These are phyloP conservation scores for Sphagnum magellanicum DNA, from an alignment of 228 moss, liverwort and hornwort genomes.

Conservation along the genomic window DNA sequence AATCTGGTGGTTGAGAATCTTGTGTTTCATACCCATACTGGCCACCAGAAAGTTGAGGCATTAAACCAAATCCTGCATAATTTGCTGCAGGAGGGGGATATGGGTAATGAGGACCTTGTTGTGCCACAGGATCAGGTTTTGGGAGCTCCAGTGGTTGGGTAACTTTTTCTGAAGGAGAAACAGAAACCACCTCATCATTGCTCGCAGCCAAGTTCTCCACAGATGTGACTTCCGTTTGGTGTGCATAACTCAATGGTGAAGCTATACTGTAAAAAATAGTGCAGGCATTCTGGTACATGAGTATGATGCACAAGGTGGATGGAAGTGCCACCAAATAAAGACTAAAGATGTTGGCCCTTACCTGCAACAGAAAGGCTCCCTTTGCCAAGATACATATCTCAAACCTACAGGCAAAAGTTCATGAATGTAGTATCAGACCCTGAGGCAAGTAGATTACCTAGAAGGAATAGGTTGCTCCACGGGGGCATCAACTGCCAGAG, in stretches of 20 bases:
- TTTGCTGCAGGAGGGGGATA: conserved; percentile 59
- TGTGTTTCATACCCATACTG: conserved; percentile 77
- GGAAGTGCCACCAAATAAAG: not conserved
- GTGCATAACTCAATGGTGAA: conserved; percentile 53
- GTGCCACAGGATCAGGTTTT: conserved; percentile 63
- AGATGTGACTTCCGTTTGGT: conserved; percentile 33
- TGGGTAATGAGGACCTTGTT: conserved; percentile 64
- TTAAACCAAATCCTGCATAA: conserved; percentile 73
- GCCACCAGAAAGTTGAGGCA: conserved; percentile 73
- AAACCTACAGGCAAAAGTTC: not conserved
- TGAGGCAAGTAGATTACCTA: conserved; percentile 32
- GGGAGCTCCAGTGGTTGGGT: conserved; percentile 33
- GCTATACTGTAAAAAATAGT: conserved; percentile 51
- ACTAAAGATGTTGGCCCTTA: not conserved
- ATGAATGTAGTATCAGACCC: not conserved
- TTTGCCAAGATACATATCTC: not conserved
- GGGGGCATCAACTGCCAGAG: conserved; percentile 33
- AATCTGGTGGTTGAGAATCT: conserved; percentile 62
- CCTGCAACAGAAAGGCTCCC: not conserved
- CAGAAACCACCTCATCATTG: conserved; percentile 33
- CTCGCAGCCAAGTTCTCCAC: conserved; percentile 37
- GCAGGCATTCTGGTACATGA: conserved; percentile 1
- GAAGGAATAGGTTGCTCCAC: conserved; percentile 44
- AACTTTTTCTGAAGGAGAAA: conserved; percentile 17
- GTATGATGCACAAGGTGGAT: not conserved